Base-by-base conservation (phyloP, 495 filamentous ascomycete genomes). In the Neurospora hispaniola region DNA sequence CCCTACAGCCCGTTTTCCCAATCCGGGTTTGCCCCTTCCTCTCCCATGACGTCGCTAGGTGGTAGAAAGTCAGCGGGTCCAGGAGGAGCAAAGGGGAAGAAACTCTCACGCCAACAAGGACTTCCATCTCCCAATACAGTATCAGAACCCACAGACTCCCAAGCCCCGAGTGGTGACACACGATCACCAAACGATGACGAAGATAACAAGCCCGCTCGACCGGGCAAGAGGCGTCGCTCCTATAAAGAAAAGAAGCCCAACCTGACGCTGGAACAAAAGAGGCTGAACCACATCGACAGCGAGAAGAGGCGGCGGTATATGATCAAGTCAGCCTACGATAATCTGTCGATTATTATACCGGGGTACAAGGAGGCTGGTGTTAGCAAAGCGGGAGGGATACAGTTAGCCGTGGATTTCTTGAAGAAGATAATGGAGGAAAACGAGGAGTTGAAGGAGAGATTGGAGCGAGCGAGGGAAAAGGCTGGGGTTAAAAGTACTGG, bases 211-310 rank as follows among this genome's bases (percentile, higher is more conserved):
- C 23, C 54, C 54, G 27, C 23, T 62, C 54, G 54, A 16, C 54
- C 54, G 35, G 38, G 40, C 35, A 70, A 23, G 46, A 72, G 72
- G 8, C 62, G 72, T 40, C 69, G 42, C 48, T 23, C 59, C 20
- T 11, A 93, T 1, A 88, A 93, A 31, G 91, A 94, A 79, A 95
- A 62, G 54, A 62, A 35, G 23, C 54, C 54, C 20, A 62, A 95
- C 75, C 85, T 97, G 39, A 90, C 90, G 0, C 92, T 94, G 73
- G 90, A 91, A 71, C 90, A 97, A 79, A 97, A 96, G 82, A 85
- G 93, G 48, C 89, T 89, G 74, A 96, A 97, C 74, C 94, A 97
- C 79, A 96, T 97, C 76, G 85, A 88, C 70, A 96, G 93, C 43
- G 94, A 98, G 80, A 91, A 96, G 80, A 94, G 94, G 79, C 88